Evolutionary conservation across 2,329 filamentous ascomycete species (phyloP).

Genomic region (Ophiobolus disseminans): DNA sequence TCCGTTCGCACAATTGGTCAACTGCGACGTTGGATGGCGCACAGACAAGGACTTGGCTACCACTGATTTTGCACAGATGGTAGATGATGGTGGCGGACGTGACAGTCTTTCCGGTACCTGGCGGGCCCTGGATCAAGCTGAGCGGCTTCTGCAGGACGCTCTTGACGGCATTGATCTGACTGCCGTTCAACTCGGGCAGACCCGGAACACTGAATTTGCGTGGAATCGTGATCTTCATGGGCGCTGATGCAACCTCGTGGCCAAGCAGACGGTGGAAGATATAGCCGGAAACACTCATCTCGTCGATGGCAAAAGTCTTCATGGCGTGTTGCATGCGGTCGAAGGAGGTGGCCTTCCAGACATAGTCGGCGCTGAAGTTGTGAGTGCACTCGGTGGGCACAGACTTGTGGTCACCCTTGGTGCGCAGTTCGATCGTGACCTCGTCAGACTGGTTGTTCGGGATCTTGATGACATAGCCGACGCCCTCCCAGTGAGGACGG

Average conservation of each 20-base stretch:
- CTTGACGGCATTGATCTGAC: constrained; percentile 96
- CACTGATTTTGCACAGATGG: constrained; percentile 93
- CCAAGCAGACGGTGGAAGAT: constrained; percentile 97
- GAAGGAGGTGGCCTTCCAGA: constrained; percentile 99
- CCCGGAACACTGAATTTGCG: constrained; percentile 97
- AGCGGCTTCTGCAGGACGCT: constrained; percentile 91
- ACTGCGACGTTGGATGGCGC: constrained; percentile 98
- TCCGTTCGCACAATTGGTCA: constrained; percentile 96
- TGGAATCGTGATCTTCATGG: constrained; percentile 93
- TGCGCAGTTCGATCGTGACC: constrained; percentile 91
- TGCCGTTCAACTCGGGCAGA: constrained; percentile 91
- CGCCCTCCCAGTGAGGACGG: constrained; percentile 91
- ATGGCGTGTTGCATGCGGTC: constrained; percentile 99
- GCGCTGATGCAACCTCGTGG: constrained; percentile 90
- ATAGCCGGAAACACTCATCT: constrained; percentile 97
- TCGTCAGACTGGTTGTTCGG: constrained; percentile 99
- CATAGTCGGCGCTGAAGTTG: constrained; percentile 98
- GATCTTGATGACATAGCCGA: constrained; percentile 99
- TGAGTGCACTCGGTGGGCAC: constrained; percentile 96
- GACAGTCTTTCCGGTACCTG: constrained; percentile 97
- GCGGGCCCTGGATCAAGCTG: constrained; percentile 94
- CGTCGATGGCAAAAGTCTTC: constrained; percentile 98
- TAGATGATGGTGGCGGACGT: constrained; percentile 99
- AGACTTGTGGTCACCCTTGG: constrained; percentile 93
- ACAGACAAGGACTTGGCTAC: constrained; percentile 92